Evolutionary conservation across 108 stramenopile genomes (phyloP).

Genomic region (Discostella stelligeroides): DNA sequence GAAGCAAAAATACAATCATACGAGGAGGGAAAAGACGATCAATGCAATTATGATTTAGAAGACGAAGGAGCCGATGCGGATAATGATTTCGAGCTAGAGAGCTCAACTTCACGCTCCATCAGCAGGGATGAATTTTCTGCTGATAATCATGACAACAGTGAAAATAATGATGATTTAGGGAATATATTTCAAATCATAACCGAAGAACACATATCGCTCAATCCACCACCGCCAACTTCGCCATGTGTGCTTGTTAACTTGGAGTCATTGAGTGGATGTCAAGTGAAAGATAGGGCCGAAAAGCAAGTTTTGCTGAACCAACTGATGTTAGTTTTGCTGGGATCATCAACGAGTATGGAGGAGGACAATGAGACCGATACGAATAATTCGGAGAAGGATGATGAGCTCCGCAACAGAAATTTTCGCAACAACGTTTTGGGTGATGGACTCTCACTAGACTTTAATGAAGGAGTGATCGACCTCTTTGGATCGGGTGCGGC

Average conservation of each 20-base stretch:
- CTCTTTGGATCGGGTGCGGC: conserved; percentile 58
- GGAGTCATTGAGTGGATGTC: conserved; percentile 44
- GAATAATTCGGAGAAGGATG: not conserved
- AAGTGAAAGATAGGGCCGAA: conserved; percentile 31
- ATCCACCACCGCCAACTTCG: conserved; percentile 36
- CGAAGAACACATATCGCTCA: conserved; percentile 31
- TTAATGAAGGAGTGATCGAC: conserved; percentile 40
- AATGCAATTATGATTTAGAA: too few species aligned
- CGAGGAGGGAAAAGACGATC: too few species aligned
- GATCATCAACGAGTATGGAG: conserved; percentile 12
- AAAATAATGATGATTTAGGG: conserved; percentile 21
- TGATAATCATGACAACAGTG: conserved; percentile 47
- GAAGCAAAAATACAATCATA: too few species aligned
- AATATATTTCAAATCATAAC: conserved; percentile 20
- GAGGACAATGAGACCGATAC: not conserved
- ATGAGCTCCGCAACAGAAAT: too few species aligned
- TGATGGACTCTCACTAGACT: conserved; percentile 40
- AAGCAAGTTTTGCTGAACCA: conserved; percentile 28
- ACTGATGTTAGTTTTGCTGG: conserved; percentile 31
- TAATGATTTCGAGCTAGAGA: too few species aligned
- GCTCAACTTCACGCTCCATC: too few species aligned
- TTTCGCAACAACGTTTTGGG: too few species aligned
- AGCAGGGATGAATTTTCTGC: too few species aligned
- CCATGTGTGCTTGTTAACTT: conserved; percentile 54
- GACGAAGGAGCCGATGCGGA: too few species aligned